Evolutionary conservation across 257 asterid species (phyloP), one percentile per base, ranked within the genome.

Genomic region (Leptodermis oblonga): DNA sequence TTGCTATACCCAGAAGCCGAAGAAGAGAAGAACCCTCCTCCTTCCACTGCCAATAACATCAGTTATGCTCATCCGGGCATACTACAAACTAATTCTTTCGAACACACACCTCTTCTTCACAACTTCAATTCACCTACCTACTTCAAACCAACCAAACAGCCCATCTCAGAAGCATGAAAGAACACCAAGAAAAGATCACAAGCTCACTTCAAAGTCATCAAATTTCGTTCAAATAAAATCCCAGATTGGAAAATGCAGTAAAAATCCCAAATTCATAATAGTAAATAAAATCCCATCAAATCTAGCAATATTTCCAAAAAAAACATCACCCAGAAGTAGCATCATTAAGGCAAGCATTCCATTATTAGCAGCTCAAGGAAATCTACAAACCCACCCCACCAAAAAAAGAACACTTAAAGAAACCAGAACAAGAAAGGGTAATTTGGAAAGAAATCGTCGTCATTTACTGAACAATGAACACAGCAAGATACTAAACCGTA

Each of bases 1-100:
- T 91, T 90, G 79, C 97, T 89, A 83, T 94, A 94, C 67, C 99
- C 99, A 59, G 96, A 87, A n/a, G 92, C 99, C 73, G 99, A 94
- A 80, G 99, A 85, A 72, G 97, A 94, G 91, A 94, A 94, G 82
- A 94, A 91, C 14, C 97, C 96, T 77, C 99, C 99, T 81, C 99
- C 99, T 87, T 90, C 99, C 76, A 86, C 94, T 70, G 99, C 96
- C 70, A 94, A 85, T 91, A 94, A 85, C 99, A 94, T 94, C 86
- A 80, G 97, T 75, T 79, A 90, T 81, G 86, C 86, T 87, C 97
- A 94, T 94, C 94, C 80, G 90, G 76, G 72, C 85, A 85, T 72
- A 83, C 63, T 76, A 48, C 69, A 68, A 74, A 67, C 62, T 73
- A 56, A 67, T 74, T 76, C 72, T 43, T 61, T 33, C 43, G 49